Base-by-base conservation (phyloP, 441 rosid genomes). In the Raphanus hybrid region DNA sequence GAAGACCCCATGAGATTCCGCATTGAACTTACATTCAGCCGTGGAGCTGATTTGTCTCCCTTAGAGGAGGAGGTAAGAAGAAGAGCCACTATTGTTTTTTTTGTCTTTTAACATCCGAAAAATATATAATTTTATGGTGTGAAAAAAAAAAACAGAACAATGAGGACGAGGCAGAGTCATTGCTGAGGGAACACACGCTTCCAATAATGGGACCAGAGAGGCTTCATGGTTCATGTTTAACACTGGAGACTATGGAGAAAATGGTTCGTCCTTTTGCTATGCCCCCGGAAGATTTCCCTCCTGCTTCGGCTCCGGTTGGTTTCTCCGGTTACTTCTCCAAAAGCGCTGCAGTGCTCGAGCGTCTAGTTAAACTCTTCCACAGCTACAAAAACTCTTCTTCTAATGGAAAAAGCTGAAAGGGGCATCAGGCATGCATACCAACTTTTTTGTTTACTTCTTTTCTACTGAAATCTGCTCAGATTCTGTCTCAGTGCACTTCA, bases 171-270 rank as follows among this genome's bases (percentile, higher is more conserved):
- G 95, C 98, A 35, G 84, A 89, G 62, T 88, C 92, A 39, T 86
- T 95, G 85, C 93, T 86, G 74, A 91, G 90, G 84, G 99, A 97
- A 84, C 99, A 97, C 86, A 95, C 96, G 4, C 86, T 97, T 73
- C 99, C 99, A 9, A 91, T 97, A 85, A 94, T 88, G 96, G 99
- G 99, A 57, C 99, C 99, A 34, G 99, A 97, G 85, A 92, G 99
- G 87, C 87, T 97, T 78, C 99, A 97, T 29, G 96, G 96, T 68
- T 91, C 98, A 0, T 97, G 87, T 78, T 92, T 91, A 39, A 93
- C 98, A 15, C 82, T 94, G 41, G 99, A 91, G 83, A 91, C 90
- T 79, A 86, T 93, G 97, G 97, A 93, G 84, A 91, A 76, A 82
- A 92, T 94, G 99, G 71, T 97, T 70, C 96, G 85, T 43, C 92